Evolutionary conservation across 2,329 filamentous ascomycete species (phyloP).

Genomic region (Diaporthe velutina): DNA sequence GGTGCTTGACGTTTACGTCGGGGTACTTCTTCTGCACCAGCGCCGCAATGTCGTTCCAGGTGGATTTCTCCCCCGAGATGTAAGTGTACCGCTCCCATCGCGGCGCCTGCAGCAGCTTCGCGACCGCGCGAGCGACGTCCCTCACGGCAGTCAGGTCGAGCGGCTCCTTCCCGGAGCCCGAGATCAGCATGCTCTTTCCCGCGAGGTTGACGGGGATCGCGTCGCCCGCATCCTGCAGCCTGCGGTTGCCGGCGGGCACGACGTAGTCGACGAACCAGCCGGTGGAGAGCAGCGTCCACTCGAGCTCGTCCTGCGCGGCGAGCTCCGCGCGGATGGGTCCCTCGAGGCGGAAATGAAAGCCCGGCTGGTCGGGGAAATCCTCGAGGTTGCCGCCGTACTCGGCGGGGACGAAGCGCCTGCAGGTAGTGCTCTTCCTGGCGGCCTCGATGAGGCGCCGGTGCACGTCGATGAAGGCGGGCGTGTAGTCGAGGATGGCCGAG

Average conservation of each 20-base stretch:
- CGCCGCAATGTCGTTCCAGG: background rate
- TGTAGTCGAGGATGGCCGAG: conserved; percentile 3
- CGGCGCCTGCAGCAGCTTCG: background rate
- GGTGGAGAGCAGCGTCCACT: background rate
- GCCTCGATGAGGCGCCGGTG: conserved; percentile 1
- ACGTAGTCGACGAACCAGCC: conserved; percentile 3
- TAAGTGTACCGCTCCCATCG: background rate
- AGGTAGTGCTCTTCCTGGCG: background rate
- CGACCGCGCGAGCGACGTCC: background rate
- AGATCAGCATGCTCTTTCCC: background rate
- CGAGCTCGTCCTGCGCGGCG: background rate
- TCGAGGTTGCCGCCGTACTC: conserved; percentile 7
- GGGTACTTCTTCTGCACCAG: background rate
- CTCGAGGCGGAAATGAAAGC: background rate
- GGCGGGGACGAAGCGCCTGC: background rate
- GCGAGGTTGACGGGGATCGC: background rate
- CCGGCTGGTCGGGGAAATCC: conserved; percentile 8
- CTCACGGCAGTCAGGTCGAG: background rate
- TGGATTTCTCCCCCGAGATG: background rate
- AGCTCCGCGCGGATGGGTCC: background rate
- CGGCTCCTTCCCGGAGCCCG: background rate
- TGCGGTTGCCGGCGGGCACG: background rate
- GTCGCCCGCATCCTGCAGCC: background rate
- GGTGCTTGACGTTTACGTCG: background rate
- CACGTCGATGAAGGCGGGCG: background rate